Percentiles rank a stretch among this genome's conserved stretches.
phyloP scores from a whole-genome alignment of 2,329 filamentous ascomycete genomes.

The Colletotrichum euphorbiae region DNA sequence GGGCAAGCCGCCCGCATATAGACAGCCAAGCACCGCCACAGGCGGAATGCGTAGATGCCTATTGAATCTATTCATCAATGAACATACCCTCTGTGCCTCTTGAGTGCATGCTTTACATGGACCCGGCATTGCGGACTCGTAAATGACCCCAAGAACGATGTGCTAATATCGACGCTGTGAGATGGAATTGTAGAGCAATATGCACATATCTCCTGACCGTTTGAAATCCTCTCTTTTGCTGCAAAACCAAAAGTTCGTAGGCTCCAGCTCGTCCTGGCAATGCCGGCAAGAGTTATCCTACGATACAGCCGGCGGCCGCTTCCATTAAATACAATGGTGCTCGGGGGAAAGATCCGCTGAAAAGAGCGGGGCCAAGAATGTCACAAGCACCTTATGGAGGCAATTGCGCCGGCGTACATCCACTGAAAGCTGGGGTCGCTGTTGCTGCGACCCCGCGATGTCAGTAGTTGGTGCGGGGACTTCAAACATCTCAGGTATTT shows the following conservation, averaged over 20 bases:
- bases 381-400: slow-evolving; percentile 27
- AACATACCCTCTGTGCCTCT: not conserved
- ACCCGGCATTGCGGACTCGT: no score
- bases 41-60: slow-evolving; percentile 58
- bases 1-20: slow-evolving; percentile 48
- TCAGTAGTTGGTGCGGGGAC: slow-evolving; percentile 33
- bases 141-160: no score
- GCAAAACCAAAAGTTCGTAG: no score
- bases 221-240: no score
- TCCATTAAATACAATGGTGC: slow-evolving; percentile 13
- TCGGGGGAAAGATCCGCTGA: slow-evolving; percentile 36
- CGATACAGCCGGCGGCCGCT: not conserved
- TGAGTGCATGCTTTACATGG: no score
- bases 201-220: no score
- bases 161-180: no score
- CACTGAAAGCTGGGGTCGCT: slow-evolving; percentile 12
- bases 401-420: not conserved
- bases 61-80: slow-evolving; percentile 63
- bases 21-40: slow-evolving; percentile 42
- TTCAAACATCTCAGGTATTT: slow-evolving; percentile 18
- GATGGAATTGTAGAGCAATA: no score
- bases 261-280: no score
- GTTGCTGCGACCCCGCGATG: slow-evolving; percentile 34
- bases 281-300: not conserved
- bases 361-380: slow-evolving; percentile 26